phyloP scores from a whole-genome alignment of 2,329 filamentous ascomycete genomes.

The Teratosphaeria gauchensis region DNA sequence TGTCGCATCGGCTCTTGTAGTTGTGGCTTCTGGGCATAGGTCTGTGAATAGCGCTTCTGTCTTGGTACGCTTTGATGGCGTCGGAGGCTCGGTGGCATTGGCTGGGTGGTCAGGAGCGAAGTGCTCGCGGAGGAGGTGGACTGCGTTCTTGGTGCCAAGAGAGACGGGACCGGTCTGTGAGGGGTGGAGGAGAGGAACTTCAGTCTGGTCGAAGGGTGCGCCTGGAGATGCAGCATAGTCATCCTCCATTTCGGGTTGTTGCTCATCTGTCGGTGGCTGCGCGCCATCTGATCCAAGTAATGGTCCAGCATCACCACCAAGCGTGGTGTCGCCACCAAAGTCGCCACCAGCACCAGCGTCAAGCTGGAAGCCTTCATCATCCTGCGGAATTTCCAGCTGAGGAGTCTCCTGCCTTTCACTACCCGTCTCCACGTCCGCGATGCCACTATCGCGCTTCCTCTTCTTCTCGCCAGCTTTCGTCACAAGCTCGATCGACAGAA shows the following conservation, averaged over 20 bases:
- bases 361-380: conserved; percentile 12
- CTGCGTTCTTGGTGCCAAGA: conserved; percentile 85
- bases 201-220: conserved; percentile 65
- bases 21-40: conserved; percentile 70
- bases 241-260: conserved; percentile 10
- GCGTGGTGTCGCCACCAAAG: conserved; percentile 9
- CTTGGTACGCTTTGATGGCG: conserved; percentile 64
- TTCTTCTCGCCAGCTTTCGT: conserved; percentile 72
- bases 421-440: conserved; percentile 60
- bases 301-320: conserved; percentile 9
- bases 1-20: conserved; percentile 81
- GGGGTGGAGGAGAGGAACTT: conserved; percentile 64
- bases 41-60: conserved; percentile 80
- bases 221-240: conserved; percentile 16
- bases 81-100: conserved; percentile 54
- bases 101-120: conserved; percentile 50
- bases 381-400: conserved; percentile 22
- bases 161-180: conserved; percentile 80
- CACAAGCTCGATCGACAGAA: conserved; percentile 78
- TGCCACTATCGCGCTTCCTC: conserved; percentile 82
- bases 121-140: conserved; percentile 82
- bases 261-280: conserved; percentile 17
- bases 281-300: conserved; percentile 14
- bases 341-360: conserved; percentile 3
- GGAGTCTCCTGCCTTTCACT: conserved; percentile 20